These are phyloP conservation scores for Paramecium tetraurelia DNA, from an alignment of 73 alveolate genomes.

Conservation along the genomic window DNA sequence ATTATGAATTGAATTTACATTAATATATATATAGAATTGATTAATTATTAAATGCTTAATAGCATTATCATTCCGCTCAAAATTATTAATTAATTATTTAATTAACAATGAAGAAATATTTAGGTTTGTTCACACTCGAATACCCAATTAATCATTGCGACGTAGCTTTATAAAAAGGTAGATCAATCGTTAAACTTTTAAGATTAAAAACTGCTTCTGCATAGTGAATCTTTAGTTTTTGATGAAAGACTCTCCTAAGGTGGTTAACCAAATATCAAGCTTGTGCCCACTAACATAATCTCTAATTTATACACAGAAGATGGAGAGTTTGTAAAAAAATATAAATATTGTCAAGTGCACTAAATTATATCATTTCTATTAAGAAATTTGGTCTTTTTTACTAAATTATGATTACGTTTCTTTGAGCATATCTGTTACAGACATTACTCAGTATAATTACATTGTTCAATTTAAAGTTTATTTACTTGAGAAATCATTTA, in stretches of 20 bases:
- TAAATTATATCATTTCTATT: conserved; percentile 2
- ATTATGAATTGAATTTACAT: not conserved
- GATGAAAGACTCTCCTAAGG: not conserved
- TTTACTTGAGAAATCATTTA: not conserved
- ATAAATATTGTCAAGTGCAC: not conserved
- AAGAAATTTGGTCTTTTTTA: conserved; percentile 18
- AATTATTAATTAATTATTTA: not conserved
- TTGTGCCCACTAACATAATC: not conserved
- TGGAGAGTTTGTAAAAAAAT: not conserved
- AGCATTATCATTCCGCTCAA: not conserved
- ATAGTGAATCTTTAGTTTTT: not conserved
- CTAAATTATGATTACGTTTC: not conserved
- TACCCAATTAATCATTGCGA: not conserved
- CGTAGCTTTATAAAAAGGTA: not conserved
- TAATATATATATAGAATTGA: not conserved
- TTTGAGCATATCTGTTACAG: not conserved
- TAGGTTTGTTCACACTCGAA: not conserved
- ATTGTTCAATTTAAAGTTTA: not conserved
- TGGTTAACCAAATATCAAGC: not conserved
- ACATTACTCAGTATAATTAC: not conserved
- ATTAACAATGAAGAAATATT: not conserved
- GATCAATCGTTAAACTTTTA: not conserved
- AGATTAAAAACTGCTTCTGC: not conserved
- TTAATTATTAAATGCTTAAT: not conserved
- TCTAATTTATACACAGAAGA: not conserved